These are phyloP conservation scores for Chalciporus piperatus DNA, from an alignment of 768 basidiomycete species.

Conservation along the genomic window DNA sequence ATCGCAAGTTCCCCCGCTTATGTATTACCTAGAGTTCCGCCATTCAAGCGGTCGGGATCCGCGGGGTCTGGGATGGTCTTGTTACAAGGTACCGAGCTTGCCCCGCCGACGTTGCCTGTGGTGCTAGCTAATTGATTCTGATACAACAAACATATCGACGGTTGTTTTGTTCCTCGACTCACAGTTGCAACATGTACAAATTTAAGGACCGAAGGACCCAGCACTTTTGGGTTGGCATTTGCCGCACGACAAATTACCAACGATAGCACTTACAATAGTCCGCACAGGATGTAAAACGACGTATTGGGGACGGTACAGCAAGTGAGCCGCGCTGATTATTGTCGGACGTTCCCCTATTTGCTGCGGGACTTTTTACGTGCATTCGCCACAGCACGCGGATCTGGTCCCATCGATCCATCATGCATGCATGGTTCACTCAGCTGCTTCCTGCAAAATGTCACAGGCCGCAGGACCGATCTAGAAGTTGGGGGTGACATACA, in stretches of 20 bases:
- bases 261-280: conserved; percentile 1
- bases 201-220: too few species aligned
- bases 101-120: conserved; percentile 4
- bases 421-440: conserved; percentile 10
- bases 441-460: conserved; percentile 13
- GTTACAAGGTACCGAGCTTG: conserved; percentile 10
- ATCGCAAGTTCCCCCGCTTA: conserved; percentile 12
- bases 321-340: conserved; percentile 12
- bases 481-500: conserved; percentile 15
- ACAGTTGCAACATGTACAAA: neutral
- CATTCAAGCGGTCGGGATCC: conserved; percentile 11
- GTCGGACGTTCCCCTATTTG: conserved; percentile 9
- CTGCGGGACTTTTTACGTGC: conserved; percentile 4
- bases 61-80: conserved; percentile 9
- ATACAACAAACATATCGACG: neutral
- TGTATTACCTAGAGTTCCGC: neutral
- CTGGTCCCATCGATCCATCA: conserved; percentile 11
- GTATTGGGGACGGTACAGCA: neutral
- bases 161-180: conserved; percentile 7
- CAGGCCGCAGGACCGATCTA: conserved; percentile 6
- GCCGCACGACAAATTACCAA: conserved; percentile 6
- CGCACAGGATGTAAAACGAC: conserved; percentile 11
- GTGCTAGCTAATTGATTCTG: neutral
- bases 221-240: conserved; percentile 16
- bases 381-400: conserved; percentile 14